Evolutionary conservation across 1,284 basidiomycete genomes (phyloP), one percentile per base, ranked within the genome.

Genomic region (Taiwanofungus camphoratus): DNA sequence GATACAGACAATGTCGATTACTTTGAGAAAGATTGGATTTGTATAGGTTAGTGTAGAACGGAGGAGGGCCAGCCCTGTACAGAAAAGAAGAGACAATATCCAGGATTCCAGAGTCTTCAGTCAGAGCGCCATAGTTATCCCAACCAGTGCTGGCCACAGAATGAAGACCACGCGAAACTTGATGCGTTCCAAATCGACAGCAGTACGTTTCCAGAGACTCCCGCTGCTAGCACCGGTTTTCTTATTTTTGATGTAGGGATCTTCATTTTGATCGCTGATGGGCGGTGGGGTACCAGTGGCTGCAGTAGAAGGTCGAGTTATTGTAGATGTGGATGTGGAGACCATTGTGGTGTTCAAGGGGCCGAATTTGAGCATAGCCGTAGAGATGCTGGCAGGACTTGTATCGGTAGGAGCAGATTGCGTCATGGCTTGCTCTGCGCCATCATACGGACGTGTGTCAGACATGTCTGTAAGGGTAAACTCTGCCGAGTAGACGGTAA

Each of bases 81-180:
- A 13, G 13, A 27, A 27, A 13, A 8, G 26, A 27, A 13, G 13
- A 27, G 26, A 27, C 26, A 13, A 27, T 7, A 27, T 27, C n/a
- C n/a, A n/a, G n/a, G n/a, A n/a, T n/a, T n/a, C n/a, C n/a, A n/a
- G n/a, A n/a, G 26, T 27, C 7, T 13, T 27, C 8, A 7, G n/a
- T 47, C 50, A 71, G 29, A 71, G 51, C 30, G 74, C 71, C 68
- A 77, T 66, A 16, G 70, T 68, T 35, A 76, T 57, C 4, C 76
- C 77, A 48, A 79, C 66, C 48, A 79, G 57, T 8, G 73, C 70
- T 4, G 77, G 77, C 76, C 76, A 79, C 29, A 74, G 62, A 48
- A 80, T 66, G 47, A 76, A 78, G 43, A 76, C 67, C 36, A 77
- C 51, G 18, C 67, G 60, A 53, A 77, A 77, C 57, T 71, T 73